Evolutionary conservation across 2,329 filamentous ascomycete genomes (phyloP), one percentile per base, ranked within the genome.

Genomic region (Rugonectria rugulosa): DNA sequence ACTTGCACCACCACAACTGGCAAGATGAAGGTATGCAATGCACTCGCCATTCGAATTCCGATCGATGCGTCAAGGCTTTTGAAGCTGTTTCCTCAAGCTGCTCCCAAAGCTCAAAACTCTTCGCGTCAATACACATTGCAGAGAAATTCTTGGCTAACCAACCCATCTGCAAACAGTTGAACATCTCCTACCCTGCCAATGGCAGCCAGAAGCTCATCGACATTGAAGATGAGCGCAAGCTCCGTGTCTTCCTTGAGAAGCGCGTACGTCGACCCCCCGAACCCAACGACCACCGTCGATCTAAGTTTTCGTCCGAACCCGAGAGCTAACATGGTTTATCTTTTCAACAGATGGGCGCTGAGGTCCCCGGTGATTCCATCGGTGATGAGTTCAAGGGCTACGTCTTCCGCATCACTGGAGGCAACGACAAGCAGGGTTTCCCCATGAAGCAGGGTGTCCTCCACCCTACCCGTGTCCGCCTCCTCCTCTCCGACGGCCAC

Each of bases 371-470:
- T 75, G 96, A 99, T 84, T 90, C 88, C 77, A 87, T 99, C 75
- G 95, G 95, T 76, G 93, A 98, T 77, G 95, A 99, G 84, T 99
- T 96, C 91, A 97, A 97, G 88, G 95, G 95, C 81, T 99, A 99
- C 87, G 89, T 99, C 85, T 92, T 99, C 89, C 90, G 88, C 79
- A 98, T 99, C 85, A 99, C 95, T 74, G 96, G 95, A 77, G 95
- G 96, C 78, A 99, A 99, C 90, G 95, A 99, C 91, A 99, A 99
- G 92, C 96, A 99, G 87, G 95, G 95, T 85, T 99, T 99, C 88
- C 95, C 95, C 73, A 99, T 99, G 95, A 99, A 99, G 92, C 96
- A 99, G 89, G 95, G 95, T 87, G 91, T 96, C 79, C 94, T 99
- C 87, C 91, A 96, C 81, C 93, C 95, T 74, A 95, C 91, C 79